These are phyloP conservation scores for Tilletia indica DNA, from an alignment of 1,284 basidiomycete genomes.

Conservation along the genomic window DNA sequence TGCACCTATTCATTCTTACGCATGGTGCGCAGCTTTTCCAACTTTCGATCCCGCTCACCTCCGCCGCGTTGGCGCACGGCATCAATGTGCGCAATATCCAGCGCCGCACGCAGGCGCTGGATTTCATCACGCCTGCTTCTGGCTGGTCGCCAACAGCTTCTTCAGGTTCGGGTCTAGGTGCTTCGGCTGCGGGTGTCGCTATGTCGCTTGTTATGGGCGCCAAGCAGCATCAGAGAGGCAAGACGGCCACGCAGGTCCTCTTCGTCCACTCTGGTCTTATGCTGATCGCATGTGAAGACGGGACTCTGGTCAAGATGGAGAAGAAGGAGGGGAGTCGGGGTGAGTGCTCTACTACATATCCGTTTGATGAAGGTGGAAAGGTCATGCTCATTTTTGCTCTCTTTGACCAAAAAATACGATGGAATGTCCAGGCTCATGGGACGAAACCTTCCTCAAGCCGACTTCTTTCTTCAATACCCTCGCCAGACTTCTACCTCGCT, in stretches of 20 bases:
- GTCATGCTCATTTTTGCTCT: not conserved
- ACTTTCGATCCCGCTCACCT: constrained; percentile 7
- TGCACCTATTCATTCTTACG: constrained; percentile 12
- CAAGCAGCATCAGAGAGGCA: not conserved
- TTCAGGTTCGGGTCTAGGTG: not conserved
- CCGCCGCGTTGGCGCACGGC: not conserved
- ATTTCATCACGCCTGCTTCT: constrained; percentile 3
- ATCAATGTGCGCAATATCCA: not conserved
- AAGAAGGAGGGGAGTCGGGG: constrained; percentile 25
- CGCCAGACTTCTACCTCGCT: constrained; percentile 43
- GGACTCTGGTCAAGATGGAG: constrained; percentile 42
- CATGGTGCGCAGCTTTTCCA: constrained; percentile 11
- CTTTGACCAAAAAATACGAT: not conserved
- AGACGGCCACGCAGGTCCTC: not conserved
- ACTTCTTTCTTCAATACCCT: constrained; percentile 45
- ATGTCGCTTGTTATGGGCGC: constrained; percentile 33
- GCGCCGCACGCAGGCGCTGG: not conserved
- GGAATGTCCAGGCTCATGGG: constrained; percentile 28
- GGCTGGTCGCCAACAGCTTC: not conserved
- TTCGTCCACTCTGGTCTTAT: constrained; percentile 23
- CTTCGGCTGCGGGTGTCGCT: not conserved
- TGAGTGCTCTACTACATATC: not conserved
- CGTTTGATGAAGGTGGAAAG: constrained; percentile 19
- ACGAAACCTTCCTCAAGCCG: constrained; percentile 37
- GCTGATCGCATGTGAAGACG: constrained; percentile 46